Conservation (phyloP, 805 yeast species). For the Deakozyma indianensis region DNA sequence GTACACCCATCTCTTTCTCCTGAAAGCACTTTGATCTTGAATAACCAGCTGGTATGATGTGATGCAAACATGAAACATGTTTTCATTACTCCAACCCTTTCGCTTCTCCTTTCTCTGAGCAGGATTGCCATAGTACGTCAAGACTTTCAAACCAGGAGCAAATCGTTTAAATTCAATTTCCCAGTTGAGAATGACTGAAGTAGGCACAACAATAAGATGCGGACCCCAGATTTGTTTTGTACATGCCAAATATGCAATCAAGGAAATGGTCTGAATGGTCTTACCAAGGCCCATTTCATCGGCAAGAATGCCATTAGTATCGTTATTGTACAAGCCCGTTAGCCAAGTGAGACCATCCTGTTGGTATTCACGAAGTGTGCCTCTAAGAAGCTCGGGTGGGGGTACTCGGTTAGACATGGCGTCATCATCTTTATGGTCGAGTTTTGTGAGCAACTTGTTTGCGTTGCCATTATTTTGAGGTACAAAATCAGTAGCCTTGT, state of each 20-base stretch:
- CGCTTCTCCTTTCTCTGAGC: conserved; percentile 93
- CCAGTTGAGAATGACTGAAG: conserved; percentile 96
- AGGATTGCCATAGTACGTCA: conserved; percentile 94
- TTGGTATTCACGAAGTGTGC: conserved; percentile 78
- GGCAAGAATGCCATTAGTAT: conserved; percentile 92
- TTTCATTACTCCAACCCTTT: conserved; percentile 94
- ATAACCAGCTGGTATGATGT: conserved; percentile 96
- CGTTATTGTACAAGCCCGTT: conserved; percentile 80
- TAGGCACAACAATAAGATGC: conserved; percentile 90
- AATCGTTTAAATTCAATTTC: conserved; percentile 98
- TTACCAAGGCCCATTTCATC: conserved; percentile 98
- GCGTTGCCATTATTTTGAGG: conserved; percentile 12
- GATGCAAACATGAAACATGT: conserved; percentile 91
- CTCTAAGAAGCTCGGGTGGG: conserved; percentile 57
- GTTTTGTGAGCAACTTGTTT: conserved; percentile 3
- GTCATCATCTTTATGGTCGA: conserved; percentile 3
- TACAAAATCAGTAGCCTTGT: conserved; percentile 5
- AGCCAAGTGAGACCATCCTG: conserved; percentile 96
- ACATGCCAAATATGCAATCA: conserved; percentile 79
- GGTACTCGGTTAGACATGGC: conserved; percentile 30
- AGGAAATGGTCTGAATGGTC: conserved; percentile 88
- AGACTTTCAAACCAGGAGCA: conserved; percentile 93
- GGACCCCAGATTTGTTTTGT: conserved; percentile 97
- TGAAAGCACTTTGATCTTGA: conserved; percentile 88
- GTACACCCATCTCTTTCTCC: conserved; percentile 87